phyloP scores from a whole-genome alignment of 2,329 filamentous ascomycete genomes.

The Ascochyta pisi region DNA sequence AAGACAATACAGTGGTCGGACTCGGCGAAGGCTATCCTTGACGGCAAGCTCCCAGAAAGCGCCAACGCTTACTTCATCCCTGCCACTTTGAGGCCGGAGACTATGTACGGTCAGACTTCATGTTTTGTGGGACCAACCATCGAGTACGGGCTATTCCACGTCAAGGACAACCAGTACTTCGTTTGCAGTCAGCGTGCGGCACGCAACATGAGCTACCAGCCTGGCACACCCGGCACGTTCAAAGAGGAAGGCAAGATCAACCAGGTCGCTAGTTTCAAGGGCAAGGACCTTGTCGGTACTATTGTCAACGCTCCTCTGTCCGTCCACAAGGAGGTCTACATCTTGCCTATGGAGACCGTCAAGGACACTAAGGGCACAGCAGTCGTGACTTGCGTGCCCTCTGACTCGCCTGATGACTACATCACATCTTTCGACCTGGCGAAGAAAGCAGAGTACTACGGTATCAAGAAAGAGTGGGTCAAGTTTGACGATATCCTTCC shows the following conservation, averaged over 20 bases:
- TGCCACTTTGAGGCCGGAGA: constrained; percentile 92
- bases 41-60: constrained; percentile 78
- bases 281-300: constrained; percentile 85
- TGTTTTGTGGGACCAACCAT: constrained; percentile 94
- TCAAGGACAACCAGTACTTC: constrained; percentile 72
- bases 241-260: constrained; percentile 76
- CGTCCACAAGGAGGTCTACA: constrained; percentile 77
- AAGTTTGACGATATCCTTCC: constrained; percentile 82
- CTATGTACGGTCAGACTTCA: constrained; percentile 97
- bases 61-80: constrained; percentile 88
- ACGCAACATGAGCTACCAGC: constrained; percentile 94
- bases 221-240: constrained; percentile 74
- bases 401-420: constrained; percentile 94
- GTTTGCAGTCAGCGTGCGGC: constrained; percentile 82
- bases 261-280: constrained; percentile 75
- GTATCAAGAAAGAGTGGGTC: constrained; percentile 96
- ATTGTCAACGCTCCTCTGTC: constrained; percentile 89
- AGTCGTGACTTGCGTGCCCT: constrained; percentile 94
- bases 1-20: constrained; percentile 89
- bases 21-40: constrained; percentile 72
- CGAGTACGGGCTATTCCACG: constrained; percentile 86
- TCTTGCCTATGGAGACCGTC: constrained; percentile 94
- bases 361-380: constrained; percentile 94
- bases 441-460: constrained; percentile 94
- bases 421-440: constrained; percentile 85